Evolutionary conservation across 768 basidiomycete genomes (phyloP), one percentile per base, ranked within the genome.

Genomic region (Lactifluus volemus): DNA sequence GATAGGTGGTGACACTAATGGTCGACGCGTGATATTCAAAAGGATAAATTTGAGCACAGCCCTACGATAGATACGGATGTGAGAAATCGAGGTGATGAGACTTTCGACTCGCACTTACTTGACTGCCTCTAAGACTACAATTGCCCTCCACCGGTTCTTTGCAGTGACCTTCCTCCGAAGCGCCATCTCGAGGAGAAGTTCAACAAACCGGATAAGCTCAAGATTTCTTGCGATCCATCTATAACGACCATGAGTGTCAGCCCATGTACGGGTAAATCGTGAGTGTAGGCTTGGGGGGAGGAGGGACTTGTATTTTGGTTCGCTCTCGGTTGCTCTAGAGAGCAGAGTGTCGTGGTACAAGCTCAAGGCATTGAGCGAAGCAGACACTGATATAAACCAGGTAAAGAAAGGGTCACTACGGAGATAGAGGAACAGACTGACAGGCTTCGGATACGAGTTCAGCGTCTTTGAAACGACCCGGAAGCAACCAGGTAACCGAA

Each of bases 291-390:
- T 83, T 15, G 83, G 78, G 10, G 89, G 87, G 55, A 95, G 81
- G 61, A 92, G 81, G 45, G 89, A 86, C 53, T 78, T 84, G 73
- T 85, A 83, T 67, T 83, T 86, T 52, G 86, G 82, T 68, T 88
- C 79, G 53, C 71, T 79, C 67, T 81, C 81, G 32, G 84, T 75
- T 51, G 88, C 78, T 70, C 78, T 83, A 4, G 83, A 76, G 47
- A 98, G 83, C n/a, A 98, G 75, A 5, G 92, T 89, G 73, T 98
- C 96, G 72, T 98, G 96, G 71, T 98, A 98, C 79, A 94, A 80
- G 77, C 90, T 91, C 70, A 91, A 81, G 47, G 92, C 76, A 73
- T 93, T 94, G 68, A 97, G 78, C 36, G 84, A 73, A n/a, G 96
- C 83, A 44, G 92, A 90, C 55, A 98, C 94, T 98, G 71, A 32